A percentile compares a stretch with the other conserved stretches of the same genome.
Conservation (phyloP, 306 rosid species). For the Rubus parviflorus region DNA sequence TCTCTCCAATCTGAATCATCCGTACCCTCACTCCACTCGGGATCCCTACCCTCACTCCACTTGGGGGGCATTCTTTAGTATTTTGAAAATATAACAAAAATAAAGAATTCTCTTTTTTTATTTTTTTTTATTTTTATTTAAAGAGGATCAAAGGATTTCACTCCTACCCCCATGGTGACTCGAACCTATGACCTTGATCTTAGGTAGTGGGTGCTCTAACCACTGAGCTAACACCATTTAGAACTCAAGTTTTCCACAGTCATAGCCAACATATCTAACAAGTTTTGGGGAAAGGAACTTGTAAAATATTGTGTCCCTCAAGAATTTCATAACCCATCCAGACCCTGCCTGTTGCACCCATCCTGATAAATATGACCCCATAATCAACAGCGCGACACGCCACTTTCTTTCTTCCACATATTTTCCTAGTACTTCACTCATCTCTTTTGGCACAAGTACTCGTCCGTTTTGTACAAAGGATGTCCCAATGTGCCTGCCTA, state of each 20-base stretch:
- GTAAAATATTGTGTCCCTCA: neutral
- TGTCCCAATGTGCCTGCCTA: conserved; percentile 8
- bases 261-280: neutral
- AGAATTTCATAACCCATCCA: neutral
- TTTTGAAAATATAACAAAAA: too few relatives aligned
- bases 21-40: too few relatives aligned
- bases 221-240: too few relatives aligned
- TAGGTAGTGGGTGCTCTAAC: too few relatives aligned
- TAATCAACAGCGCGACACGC: neutral
- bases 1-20: too few relatives aligned
- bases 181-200: too few relatives aligned
- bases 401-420: neutral
- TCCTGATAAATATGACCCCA: neutral
- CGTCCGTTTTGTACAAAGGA: neutral
- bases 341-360: neutral
- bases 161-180: too few relatives aligned
- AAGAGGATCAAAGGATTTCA: too few relatives aligned
- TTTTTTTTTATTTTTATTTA: too few relatives aligned
- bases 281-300: neutral
- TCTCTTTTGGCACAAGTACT: neutral
- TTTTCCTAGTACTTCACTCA: neutral
- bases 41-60: too few relatives aligned
- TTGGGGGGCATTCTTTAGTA: too few relatives aligned
- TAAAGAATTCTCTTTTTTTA: too few relatives aligned
- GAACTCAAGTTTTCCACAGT: neutral